Evolutionary conservation across 2,329 filamentous ascomycete genomes (phyloP), one percentile per base, ranked within the genome.

Genomic region (Pyrenophora tritici-repentis): DNA sequence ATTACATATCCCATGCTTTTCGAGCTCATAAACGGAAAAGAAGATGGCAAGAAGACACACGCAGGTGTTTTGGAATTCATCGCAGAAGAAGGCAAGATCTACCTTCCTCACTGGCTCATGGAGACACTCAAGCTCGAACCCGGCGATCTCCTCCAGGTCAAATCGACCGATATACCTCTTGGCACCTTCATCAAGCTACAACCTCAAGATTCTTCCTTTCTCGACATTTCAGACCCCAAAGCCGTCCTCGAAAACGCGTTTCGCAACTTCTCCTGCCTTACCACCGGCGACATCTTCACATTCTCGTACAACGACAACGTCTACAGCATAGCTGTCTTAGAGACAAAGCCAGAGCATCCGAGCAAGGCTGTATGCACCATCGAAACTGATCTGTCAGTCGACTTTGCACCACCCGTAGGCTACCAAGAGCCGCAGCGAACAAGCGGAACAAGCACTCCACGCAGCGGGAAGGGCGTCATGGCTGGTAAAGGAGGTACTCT

Each of bases 101-200:
- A 99, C 76, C 81, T 99, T 55, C 94, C 94, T 26, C 91, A 92
- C 74, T 99, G 94, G 91, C 88, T 97, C 79, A 97, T 99, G 94
- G 85, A 91, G 78, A 94, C 90, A 0, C 83, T 99, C 4, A 79
- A 83, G 2, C 85, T 99, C 48, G 93, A 97, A 52, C 90, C 93
- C 1, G 94, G 94, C 44, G 94, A 99, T 68, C 86, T 99, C 66
- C 83, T 99, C 3, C 92, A 99, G 76, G 87, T 97, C 74, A 95
- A 95, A 75, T 95, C 91, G 7, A 97, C 94, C 2, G 93, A 96
- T 35, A 83, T 99, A 13, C 90, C 92, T 42, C 86, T 93, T 0
- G 94, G 94, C 29, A 87, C 87, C 58, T 88, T 96, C 74, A 95
- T 99, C 78, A 99, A 99, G 77, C 84, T 99, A 7, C 93, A 99